Percentiles rank a stretch among this genome's conserved stretches.
Evolutionary conservation across 2,329 filamentous ascomycete genomes (phyloP).

Genomic region (Colletotrichum tabaci): DNA sequence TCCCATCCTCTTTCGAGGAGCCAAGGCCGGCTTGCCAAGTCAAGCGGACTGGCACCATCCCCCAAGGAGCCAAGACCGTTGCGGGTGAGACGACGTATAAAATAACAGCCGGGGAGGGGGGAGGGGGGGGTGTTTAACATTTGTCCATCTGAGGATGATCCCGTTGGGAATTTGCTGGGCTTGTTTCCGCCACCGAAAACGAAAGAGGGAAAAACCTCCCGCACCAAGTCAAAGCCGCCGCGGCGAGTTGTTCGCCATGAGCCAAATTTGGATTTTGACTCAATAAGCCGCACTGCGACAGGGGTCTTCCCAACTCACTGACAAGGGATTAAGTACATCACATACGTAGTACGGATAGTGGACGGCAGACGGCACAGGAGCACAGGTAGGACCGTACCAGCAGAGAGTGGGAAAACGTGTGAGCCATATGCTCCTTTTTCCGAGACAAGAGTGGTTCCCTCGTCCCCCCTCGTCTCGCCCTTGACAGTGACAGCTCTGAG

Average conservation of each 20-base stretch:
- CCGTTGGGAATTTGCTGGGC: neutral
- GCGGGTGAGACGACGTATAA: neutral
- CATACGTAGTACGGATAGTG: too few species aligned
- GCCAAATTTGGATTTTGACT: constrained; percentile 33
- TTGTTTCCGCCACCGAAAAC: constrained; percentile 15
- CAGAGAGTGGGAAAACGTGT: constrained; percentile 24
- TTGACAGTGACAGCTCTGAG: constrained; percentile 37
- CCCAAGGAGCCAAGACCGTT: neutral
- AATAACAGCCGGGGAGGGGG: neutral
- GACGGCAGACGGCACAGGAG: too few species aligned
- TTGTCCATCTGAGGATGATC: too few species aligned
- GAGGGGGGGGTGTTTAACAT: too few species aligned
- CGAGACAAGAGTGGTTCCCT: constrained; percentile 37
- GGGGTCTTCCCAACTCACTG: neutral
- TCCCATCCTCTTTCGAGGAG: constrained; percentile 11
- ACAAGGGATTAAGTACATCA: neutral
- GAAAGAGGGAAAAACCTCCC: neutral
- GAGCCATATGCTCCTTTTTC: constrained; percentile 35
- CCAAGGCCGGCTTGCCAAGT: constrained; percentile 36
- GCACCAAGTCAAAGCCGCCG: neutral
- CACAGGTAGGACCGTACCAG: too few species aligned
- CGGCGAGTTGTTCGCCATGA: neutral
- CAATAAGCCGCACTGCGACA: constrained; percentile 13
- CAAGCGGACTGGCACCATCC: neutral
- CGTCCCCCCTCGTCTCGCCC: constrained; percentile 11